These are phyloP conservation scores for Puccinia coronata DNA, from an alignment of 1,284 basidiomycete species.

Conservation along the genomic window DNA sequence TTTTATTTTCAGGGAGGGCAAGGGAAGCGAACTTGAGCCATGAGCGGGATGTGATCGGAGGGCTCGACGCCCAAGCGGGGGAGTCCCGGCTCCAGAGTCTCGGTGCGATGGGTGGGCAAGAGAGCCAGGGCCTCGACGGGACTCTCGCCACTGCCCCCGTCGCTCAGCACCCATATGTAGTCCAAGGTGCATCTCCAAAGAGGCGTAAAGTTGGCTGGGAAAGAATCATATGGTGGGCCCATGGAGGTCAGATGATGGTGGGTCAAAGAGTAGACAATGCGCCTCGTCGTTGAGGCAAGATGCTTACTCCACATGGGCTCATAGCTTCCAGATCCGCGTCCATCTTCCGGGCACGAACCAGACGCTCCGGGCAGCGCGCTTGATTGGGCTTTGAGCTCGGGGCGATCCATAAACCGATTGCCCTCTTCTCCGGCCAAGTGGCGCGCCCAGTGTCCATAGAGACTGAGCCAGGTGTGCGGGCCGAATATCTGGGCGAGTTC, in stretches of 20 bases:
- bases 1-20: too few relatives aligned
- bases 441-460: slow-evolving; percentile 28
- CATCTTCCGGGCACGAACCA: not conserved
- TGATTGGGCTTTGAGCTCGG: not conserved
- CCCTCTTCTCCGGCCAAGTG: slow-evolving; percentile 25
- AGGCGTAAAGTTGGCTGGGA: slow-evolving; percentile 46
- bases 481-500: slow-evolving; percentile 19
- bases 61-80: slow-evolving; percentile 38
- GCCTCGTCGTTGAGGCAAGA: not conserved
- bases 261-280: not conserved
- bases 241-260: not conserved
- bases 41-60: slow-evolving; percentile 46
- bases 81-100: slow-evolving; percentile 26
- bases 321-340: slow-evolving; percentile 1
- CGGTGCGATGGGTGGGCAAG: slow-evolving; percentile 39
- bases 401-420: slow-evolving; percentile 40
- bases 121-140: slow-evolving; percentile 13
- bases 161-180: slow-evolving; percentile 41
- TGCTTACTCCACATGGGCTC: slow-evolving; percentile 49
- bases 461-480: slow-evolving; percentile 13
- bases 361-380: not conserved
- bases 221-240: too few relatives aligned
- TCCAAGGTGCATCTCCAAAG: slow-evolving; percentile 48
- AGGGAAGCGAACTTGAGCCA: slow-evolving; percentile 30
- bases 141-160: not conserved